These are phyloP conservation scores for Acacia pycnantha DNA, from an alignment of 331 rosid species.

Conservation along the genomic window DNA sequence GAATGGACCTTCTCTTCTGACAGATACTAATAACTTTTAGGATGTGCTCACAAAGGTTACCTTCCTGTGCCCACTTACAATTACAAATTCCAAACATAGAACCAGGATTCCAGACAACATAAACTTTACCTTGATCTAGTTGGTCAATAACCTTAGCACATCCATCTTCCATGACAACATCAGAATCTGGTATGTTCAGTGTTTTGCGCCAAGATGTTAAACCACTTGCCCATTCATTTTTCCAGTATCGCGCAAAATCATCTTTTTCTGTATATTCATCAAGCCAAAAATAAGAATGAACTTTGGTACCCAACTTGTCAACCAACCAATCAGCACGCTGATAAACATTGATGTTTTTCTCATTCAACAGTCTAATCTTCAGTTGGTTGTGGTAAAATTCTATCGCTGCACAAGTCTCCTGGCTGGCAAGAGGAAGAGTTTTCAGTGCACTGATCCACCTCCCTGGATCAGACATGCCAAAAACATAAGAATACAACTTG, in stretches of 20 bases:
- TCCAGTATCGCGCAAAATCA: conserved; percentile 85
- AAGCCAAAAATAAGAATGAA: conserved; percentile 93
- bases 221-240: conserved; percentile 90
- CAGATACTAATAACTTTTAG: conserved; percentile 60
- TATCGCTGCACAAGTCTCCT: conserved; percentile 76
- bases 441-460: conserved; percentile 66
- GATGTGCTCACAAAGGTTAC: conserved; percentile 86
- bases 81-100: conserved; percentile 74
- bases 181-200: conserved; percentile 63
- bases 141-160: conserved; percentile 65
- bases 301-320: conserved; percentile 83
- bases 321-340: conserved; percentile 88
- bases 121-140: conserved; percentile 48
- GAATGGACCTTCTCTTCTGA: conserved; percentile 44
- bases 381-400: conserved; percentile 87
- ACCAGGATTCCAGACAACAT: conserved; percentile 76
- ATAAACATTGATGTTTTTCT: conserved; percentile 60
- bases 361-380: conserved; percentile 74
- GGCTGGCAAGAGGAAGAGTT: conserved; percentile 85
- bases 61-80: conserved; percentile 85
- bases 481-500: not conserved
- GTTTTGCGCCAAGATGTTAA: conserved; percentile 94
- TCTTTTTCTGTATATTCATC: conserved; percentile 91
- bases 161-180: conserved; percentile 59
- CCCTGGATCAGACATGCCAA: conserved; percentile 45